These are phyloP conservation scores for Malus hybrid DNA, from an alignment of 331 rosid genomes.

Conservation along the genomic window DNA sequence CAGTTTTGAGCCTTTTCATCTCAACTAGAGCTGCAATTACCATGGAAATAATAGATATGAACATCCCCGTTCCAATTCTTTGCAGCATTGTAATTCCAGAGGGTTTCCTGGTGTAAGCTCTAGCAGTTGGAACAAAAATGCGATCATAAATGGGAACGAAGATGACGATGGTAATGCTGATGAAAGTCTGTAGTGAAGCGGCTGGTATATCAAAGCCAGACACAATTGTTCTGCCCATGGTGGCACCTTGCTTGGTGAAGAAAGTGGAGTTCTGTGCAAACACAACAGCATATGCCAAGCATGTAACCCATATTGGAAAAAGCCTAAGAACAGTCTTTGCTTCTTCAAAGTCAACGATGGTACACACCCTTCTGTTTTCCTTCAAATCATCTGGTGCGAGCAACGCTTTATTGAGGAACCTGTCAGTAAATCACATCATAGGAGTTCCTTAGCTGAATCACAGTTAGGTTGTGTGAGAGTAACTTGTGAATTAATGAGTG, in stretches of 20 bases:
- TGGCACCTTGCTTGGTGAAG: slow-evolving; percentile 48
- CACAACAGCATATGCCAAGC: slow-evolving; percentile 28
- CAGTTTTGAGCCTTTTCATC: slow-evolving; percentile 32
- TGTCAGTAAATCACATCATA: neutral
- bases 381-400: slow-evolving; percentile 19
- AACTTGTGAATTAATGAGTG: neutral
- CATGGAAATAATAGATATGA: slow-evolving; percentile 25
- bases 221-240: slow-evolving; percentile 34
- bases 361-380: slow-evolving; percentile 13
- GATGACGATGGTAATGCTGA: slow-evolving; percentile 8
- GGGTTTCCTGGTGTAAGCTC: slow-evolving; percentile 17
- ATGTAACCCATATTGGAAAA: slow-evolving; percentile 32
- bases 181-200: slow-evolving; percentile 34
- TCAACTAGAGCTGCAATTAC: slow-evolving; percentile 33
- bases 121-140: slow-evolving; percentile 25
- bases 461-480: too few relatives aligned
- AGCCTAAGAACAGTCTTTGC: slow-evolving; percentile 28
- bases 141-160: slow-evolving; percentile 30
- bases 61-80: slow-evolving; percentile 38
- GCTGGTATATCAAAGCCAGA: slow-evolving; percentile 31
- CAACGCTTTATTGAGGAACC: slow-evolving; percentile 37
- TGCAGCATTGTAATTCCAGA: slow-evolving; percentile 44
- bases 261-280: slow-evolving; percentile 34
- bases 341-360: slow-evolving; percentile 32
- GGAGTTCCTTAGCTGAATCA: neutral